A percentile compares a stretch with the other conserved stretches of the same genome.
Conservation (phyloP, 129 eudicot genomes). For the Pseudognaphalium luteoalbum region DNA sequence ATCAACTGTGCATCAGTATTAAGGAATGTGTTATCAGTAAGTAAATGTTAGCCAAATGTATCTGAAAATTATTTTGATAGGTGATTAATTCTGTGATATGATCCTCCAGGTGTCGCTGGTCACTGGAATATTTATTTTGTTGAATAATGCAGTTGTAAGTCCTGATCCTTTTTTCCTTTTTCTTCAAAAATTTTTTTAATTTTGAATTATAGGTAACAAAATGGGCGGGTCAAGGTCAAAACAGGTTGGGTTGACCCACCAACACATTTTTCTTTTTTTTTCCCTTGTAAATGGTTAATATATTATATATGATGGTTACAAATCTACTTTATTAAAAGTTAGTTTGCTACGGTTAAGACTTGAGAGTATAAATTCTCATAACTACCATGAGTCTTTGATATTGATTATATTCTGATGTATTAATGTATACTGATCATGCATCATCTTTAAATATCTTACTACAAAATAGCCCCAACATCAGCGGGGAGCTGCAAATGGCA, state of each 20-base stretch:
- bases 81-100: neutral
- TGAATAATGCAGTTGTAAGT: slow-evolving; percentile 34
- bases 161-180: neutral
- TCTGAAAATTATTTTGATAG: neutral
- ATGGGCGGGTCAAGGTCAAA: neutral
- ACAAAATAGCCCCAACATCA: slow-evolving; percentile 30
- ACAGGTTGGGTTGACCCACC: neutral
- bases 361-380: neutral
- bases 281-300: neutral
- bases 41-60: neutral
- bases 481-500: slow-evolving; percentile 39
- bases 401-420: neutral
- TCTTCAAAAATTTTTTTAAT: no score
- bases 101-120: slow-evolving; percentile 26
- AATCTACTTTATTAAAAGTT: neutral
- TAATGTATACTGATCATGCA: neutral
- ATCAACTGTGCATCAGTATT: slow-evolving; percentile 29
- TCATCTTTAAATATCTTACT: neutral
- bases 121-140: slow-evolving; percentile 34
- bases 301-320: neutral
- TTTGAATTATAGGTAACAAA: neutral
- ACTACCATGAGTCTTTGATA: neutral
- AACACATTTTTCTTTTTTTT: neutral
- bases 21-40: slow-evolving; percentile 30
- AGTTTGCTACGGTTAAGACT: neutral